phyloP scores from a whole-genome alignment of 2,329 filamentous ascomycete species.

The Nakataea oryzae region DNA sequence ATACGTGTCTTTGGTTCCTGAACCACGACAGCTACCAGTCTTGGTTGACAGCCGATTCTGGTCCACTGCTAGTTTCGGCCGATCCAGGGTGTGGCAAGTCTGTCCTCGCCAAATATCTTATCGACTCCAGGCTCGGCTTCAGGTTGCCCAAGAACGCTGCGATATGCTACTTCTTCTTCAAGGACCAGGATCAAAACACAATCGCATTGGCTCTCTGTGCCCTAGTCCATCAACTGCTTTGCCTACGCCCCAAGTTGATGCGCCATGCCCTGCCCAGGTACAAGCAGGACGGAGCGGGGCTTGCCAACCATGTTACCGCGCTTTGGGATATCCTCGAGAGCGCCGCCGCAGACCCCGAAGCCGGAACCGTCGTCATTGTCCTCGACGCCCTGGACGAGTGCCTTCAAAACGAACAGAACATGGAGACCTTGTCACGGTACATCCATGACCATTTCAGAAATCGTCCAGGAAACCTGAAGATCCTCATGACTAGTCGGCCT shows the following conservation, averaged over 20 bases:
- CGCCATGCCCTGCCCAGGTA: slow-evolving; percentile 18
- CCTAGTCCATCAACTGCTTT: slow-evolving; percentile 27
- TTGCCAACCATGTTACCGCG: slow-evolving; percentile 12
- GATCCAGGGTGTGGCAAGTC: slow-evolving; percentile 29
- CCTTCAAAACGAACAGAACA: slow-evolving; percentile 1
- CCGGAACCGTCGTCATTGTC: slow-evolving; percentile 21
- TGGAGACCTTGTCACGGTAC: slow-evolving; percentile 2
- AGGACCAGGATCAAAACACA: slow-evolving; percentile 24
- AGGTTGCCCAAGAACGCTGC: slow-evolving; percentile 11
- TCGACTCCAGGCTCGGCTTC: slow-evolving; percentile 18
- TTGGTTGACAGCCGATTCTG: slow-evolving; percentile 17
- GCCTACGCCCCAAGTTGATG: slow-evolving; percentile 17
- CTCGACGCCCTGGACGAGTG: slow-evolving; percentile 27
- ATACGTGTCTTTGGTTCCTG: slow-evolving; percentile 22
- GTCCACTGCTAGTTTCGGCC: slow-evolving; percentile 22
- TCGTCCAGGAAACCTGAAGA: neutral
- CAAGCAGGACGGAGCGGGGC: slow-evolving; percentile 13
- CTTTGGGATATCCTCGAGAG: slow-evolving; percentile 23
- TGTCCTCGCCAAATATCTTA: slow-evolving; percentile 21
- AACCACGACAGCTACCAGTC: slow-evolving; percentile 15
- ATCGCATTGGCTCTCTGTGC: slow-evolving; percentile 24
- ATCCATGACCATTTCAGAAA: neutral
- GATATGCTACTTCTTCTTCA: slow-evolving; percentile 33
- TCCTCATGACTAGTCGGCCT: slow-evolving; percentile 6
- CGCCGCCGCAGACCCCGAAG: slow-evolving; percentile 13